Evolutionary conservation across 768 basidiomycete species (phyloP).

Genomic region (Pisolithus orientalis): DNA sequence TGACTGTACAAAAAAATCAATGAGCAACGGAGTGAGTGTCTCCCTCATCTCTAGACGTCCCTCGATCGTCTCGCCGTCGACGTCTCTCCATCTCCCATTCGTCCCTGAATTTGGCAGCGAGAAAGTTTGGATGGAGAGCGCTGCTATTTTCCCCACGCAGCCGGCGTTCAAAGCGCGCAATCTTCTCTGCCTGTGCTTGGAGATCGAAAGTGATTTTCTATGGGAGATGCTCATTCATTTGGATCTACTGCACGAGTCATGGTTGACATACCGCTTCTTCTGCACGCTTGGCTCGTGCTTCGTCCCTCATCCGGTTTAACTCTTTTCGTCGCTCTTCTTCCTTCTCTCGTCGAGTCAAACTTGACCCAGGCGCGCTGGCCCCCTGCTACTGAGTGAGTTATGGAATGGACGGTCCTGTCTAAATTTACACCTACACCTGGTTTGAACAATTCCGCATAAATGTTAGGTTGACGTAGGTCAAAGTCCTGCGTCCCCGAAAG

Average conservation of each 20-base stretch:
- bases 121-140: constrained; percentile 54
- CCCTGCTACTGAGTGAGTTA: constrained; percentile 28
- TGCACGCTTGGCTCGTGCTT: constrained; percentile 51
- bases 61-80: constrained; percentile 21
- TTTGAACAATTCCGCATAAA: constrained; percentile 64
- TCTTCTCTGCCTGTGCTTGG: constrained; percentile 55
- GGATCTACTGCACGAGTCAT: neutral
- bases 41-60: constrained; percentile 21
- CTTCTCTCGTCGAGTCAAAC: constrained; percentile 34
- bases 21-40: constrained; percentile 23
- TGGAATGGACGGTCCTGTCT: neutral
- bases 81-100: constrained; percentile 40
- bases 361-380: constrained; percentile 39
- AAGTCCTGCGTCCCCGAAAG: constrained; percentile 48
- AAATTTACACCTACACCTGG: constrained; percentile 31
- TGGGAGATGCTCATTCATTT: constrained; percentile 7
- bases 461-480: constrained; percentile 52
- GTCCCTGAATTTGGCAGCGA: constrained; percentile 54
- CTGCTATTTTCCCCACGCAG: constrained; percentile 44
- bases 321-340: constrained; percentile 70
- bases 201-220: constrained; percentile 49
- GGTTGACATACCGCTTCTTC: constrained; percentile 44
- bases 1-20: neutral
- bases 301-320: constrained; percentile 63
- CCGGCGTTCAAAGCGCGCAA: constrained; percentile 56